Evolutionary conservation across 176 grass and related monocot genomes (phyloP), one percentile per base, ranked within the genome.

Genomic region (Aegilops longissima): DNA sequence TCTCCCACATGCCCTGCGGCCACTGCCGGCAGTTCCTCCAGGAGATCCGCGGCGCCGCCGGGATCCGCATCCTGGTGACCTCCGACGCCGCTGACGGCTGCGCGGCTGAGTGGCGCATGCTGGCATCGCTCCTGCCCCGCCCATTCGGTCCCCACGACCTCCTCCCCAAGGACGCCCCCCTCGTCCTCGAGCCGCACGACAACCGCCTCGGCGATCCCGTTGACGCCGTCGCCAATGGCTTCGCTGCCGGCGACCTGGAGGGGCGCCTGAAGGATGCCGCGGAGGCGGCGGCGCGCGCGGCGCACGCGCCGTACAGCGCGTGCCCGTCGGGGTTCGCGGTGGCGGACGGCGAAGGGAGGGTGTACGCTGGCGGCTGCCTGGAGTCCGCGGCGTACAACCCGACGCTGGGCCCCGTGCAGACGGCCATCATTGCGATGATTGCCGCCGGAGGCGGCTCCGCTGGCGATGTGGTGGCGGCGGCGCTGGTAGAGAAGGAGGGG

Each of bases 1-100:
- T 98, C 54, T 98, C 96, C 18, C 88, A 93, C 81, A 90, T 95
- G 87, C 96, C 96, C 25, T 98, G 93, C 75, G 96, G 93, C 82
- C 96, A 98, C 90, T 98, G 96, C 90, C 86, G 96, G 71, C 96
- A 98, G 91, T 98, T 98, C 86, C 86, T 98, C 17, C 96, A 98
- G 88, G 96, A 98, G 70, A 90, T 98, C 79, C 93, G 96, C 23
- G 93, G 87, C 68, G 93, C 96, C 13, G 64, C 73, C 65, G 86
- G 90, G 81, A 98, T 95, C 75, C 83, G 87, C 2, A 89, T 98
- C 81, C 66, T 98, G n/a, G 93, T 98, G 9, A 98, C 96, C 75
- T 61, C 88, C 69, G 96, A 98, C 75, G 90, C 86, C 31, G 90
- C 58, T 0, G 67, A 82, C 10, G 92, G 92, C 27, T 16, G 77